Percentiles rank a stretch among this genome's conserved stretches.
Conservation (phyloP, 495 filamentous ascomycete species). For the Penicillium alfredii region DNA sequence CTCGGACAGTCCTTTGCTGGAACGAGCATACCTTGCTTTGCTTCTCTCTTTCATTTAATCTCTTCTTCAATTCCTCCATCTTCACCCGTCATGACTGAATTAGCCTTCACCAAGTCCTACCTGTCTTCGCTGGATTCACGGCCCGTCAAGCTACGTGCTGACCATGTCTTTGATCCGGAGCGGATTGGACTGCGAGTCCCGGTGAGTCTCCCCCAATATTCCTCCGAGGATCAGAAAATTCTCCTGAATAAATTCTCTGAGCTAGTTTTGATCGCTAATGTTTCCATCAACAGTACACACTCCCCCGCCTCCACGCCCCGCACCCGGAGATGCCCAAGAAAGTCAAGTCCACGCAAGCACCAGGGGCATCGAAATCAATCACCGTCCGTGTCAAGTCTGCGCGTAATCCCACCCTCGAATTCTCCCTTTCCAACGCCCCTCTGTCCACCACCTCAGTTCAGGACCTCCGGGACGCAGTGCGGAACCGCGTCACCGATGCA, state of each 20-base stretch:
- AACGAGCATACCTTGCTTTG: too few species aligned
- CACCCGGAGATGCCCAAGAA: slow-evolving; percentile 49
- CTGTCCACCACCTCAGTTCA: slow-evolving; percentile 61
- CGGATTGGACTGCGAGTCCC: slow-evolving; percentile 62
- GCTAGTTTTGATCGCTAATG: too few species aligned
- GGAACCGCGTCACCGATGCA: slow-evolving; percentile 37
- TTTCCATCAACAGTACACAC: slow-evolving; percentile 34
- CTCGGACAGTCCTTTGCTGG: too few species aligned
- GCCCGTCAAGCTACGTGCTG: slow-evolving; percentile 68
- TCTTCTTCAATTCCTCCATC: not conserved
- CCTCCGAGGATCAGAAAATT: too few species aligned
- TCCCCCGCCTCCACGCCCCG: slow-evolving; percentile 41
- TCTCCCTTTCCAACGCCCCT: slow-evolving; percentile 52
- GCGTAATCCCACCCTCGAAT: slow-evolving; percentile 61
- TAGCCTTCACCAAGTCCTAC: slow-evolving; percentile 76
- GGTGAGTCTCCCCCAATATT: slow-evolving; percentile 45
- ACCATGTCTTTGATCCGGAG: slow-evolving; percentile 80
- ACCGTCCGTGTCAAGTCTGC: slow-evolving; percentile 65
- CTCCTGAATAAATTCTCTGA: too few species aligned
- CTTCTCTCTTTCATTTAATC: not conserved
- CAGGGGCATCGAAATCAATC: slow-evolving; percentile 44
- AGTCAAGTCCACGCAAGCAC: slow-evolving; percentile 32
- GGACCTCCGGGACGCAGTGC: slow-evolving; percentile 62
- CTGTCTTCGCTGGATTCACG: slow-evolving; percentile 70
- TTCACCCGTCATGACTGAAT: slow-evolving; percentile 64